A percentile compares a stretch with the other conserved stretches of the same genome.
phyloP scores from a whole-genome alignment of 2,329 filamentous ascomycete genomes.

The Microsporum ferrugineum region DNA sequence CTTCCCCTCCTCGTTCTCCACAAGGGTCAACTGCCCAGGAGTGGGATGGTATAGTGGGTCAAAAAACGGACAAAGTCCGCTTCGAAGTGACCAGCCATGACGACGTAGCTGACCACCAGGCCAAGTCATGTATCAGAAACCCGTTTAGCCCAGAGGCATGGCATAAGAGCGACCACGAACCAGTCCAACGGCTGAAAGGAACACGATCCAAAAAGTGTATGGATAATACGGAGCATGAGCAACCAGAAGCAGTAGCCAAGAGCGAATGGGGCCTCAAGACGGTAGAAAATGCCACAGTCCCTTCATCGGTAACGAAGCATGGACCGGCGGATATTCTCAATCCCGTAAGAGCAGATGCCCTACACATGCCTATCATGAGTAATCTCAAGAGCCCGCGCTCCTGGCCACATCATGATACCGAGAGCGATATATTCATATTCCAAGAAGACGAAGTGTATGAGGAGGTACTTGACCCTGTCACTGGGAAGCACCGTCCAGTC shows the following conservation, averaged over 20 bases:
- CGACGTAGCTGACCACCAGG: neutral
- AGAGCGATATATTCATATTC: conserved; percentile 8
- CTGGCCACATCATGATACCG: neutral
- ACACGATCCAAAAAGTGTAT: neutral
- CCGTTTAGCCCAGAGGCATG: conserved; percentile 12
- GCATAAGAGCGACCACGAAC: neutral
- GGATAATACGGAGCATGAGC: neutral
- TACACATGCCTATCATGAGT: neutral
- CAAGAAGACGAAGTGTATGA: conserved; percentile 18
- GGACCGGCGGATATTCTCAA: neutral
- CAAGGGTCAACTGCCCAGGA: neutral
- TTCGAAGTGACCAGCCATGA: neutral
- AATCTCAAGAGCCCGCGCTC: neutral
- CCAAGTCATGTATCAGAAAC: conserved; percentile 2
- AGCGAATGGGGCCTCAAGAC: neutral
- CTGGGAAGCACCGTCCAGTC: conserved; percentile 14
- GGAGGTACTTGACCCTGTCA: conserved; percentile 14
- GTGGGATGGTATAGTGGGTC: neutral
- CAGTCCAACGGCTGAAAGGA: neutral
- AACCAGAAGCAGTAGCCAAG: neutral
- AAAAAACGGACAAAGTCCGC: neutral
- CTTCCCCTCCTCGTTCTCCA: neutral
- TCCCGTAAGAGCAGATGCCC: neutral
- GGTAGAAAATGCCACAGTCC: neutral
- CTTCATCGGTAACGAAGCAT: neutral